Base-by-base conservation (phyloP, 192 early-diverging fungal genomes). In the Coemansia reversa region DNA sequence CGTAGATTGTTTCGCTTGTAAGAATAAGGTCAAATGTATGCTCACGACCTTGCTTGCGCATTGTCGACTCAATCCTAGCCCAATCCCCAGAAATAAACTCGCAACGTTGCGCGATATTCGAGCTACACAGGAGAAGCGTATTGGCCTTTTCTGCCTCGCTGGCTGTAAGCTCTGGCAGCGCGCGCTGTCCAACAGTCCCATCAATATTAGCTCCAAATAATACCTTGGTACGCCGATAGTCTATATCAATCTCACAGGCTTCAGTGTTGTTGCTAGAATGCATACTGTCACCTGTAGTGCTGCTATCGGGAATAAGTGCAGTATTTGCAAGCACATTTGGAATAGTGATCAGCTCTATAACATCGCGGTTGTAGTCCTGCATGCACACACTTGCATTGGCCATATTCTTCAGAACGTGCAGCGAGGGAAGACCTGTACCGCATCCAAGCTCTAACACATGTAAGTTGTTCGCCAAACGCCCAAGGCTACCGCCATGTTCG, bases 361-460 rank as follows among this genome's bases (percentile, higher is more conserved):
- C 95, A 48, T 93, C 87, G 30, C 86, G 85, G 74, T 98, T 98
- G 72, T 97, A 97, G 70, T 97, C 94, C 64, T 97, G 96, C 67
- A 98, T 84, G 74, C 92, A 87, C 0, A 98, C 89, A 62, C 25
- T 62, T 47, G 55, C 75, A 29, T 42, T 75, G 12, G 84, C 76
- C 16, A 62, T 76, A 33, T 48, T 58, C 25, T 67, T 68, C 42
- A 98, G 82, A 14, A 92, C 64, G 66, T 89, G 92, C 11, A 98
- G 81, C 51, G 93, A 89, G 12, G 94, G 96, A 20, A 96, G 76
- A 18, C 85, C 89, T 1, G 92, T 91, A 24, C 94, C 96, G 69
- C 94, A 96, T 9, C 96, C 96, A 58, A 96, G 75, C 86, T 97
- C 79, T 5, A 75, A 48, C 12, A 78, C 64, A 1, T 63, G 69